phyloP scores from a whole-genome alignment of 2,329 filamentous ascomycete species.

The Daldinia sp. region DNA sequence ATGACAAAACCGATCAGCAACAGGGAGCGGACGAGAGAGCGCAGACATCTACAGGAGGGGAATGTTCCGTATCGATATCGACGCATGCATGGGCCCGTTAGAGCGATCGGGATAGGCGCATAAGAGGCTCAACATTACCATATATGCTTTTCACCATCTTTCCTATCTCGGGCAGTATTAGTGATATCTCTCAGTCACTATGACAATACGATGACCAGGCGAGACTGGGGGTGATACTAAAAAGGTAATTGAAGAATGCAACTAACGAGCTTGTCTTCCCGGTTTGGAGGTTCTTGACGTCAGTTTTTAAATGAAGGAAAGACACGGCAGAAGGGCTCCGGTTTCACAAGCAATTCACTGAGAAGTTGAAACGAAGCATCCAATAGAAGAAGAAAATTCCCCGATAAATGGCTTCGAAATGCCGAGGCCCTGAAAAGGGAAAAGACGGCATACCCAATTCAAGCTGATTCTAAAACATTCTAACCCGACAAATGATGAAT shows the following conservation, averaged over 20 bases:
- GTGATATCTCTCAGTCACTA: constrained; percentile 22
- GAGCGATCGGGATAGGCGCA: constrained; percentile 2
- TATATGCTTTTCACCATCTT: constrained; percentile 15
- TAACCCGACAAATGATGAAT: constrained; percentile 5
- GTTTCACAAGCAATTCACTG: constrained; percentile 26
- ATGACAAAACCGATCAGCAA: constrained; percentile 16
- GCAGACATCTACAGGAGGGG: not conserved
- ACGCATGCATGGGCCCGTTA: constrained; percentile 16
- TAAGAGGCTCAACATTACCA: constrained; percentile 21
- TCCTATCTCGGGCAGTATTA: constrained; percentile 17
- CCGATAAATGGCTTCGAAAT: constrained; percentile 14
- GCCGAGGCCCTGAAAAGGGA: constrained; percentile 13
- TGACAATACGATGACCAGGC: constrained; percentile 19
- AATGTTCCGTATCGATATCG: not conserved
- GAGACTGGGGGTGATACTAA: constrained; percentile 19
- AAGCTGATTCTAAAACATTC: constrained; percentile 25
- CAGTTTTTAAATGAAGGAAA: constrained; percentile 31
- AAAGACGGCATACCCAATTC: constrained; percentile 10
- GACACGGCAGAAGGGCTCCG: constrained; percentile 32
- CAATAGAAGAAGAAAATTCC: constrained; percentile 11
- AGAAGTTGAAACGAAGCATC: constrained; percentile 5
- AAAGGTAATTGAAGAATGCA: constrained; percentile 27
- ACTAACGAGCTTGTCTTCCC: constrained; percentile 29
- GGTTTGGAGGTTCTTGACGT: constrained; percentile 36
- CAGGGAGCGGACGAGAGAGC: constrained; percentile 5